Base-by-base conservation (phyloP, 768 basidiomycete species). In the Udeniomyces megalosporus region DNA sequence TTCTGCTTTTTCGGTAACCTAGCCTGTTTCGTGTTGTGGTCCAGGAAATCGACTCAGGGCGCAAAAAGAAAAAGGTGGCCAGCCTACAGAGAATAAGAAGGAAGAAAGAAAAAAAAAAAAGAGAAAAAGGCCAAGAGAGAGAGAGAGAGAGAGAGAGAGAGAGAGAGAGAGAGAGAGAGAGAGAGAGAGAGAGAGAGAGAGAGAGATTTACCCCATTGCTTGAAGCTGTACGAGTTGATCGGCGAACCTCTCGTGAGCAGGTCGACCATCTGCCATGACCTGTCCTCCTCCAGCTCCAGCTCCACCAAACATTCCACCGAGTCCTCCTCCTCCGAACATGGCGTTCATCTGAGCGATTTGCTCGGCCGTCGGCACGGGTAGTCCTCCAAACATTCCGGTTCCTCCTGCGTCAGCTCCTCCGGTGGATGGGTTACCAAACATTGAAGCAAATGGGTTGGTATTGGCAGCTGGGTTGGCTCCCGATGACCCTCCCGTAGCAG, bases 291-390 rank as follows among this genome's bases (percentile, higher is more conserved):
- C 14, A 11, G 61, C 28, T 1, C 52, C 60, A 1, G 2, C 44
- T 20, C 28, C 55, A 20, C 61, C 61, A 6, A 20, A 20, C 15
- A 29, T 29, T 11, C 57, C 51, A 8, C 63, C 63, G 12, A 64
- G 28, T 8, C 56, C 56, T 20, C 63, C 63, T 17, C 63, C 63
- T n/a, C 63, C 63, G 17, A 65, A 54, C 63, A 65, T 65, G n/a
- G 29, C 28, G 51, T 54, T 42, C 58, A 65, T 65, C 38, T 65
- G 58, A 5, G 32, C 32, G 45, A 65, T 60, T 45, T 65, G 63
- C 53, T 65, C 58, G 5, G 63, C 58, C 34, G 63, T 60, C 11
- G 58, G 57, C 58, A 58, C 56, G 12, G 55, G 62, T 29, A 63
- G n/a, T 10, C 62, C 62, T 26, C 62, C 62, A 28, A 63, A 57